These are phyloP conservation scores for Yamadazyma epiphylla DNA, from an alignment of 1,139 yeast genomes.

Conservation along the genomic window DNA sequence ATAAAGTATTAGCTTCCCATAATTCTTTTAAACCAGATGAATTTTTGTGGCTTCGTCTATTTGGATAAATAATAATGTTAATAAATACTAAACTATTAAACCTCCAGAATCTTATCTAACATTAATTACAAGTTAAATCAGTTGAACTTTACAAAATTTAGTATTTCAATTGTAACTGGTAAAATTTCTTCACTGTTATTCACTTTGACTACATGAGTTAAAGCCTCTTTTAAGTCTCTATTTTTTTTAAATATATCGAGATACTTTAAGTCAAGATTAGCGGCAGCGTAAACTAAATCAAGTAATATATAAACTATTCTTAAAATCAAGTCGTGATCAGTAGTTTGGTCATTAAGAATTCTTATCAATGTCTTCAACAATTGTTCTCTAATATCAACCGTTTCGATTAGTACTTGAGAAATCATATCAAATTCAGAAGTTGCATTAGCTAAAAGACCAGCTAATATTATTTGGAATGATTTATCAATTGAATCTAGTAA, in stretches of 20 bases:
- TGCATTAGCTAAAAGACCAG: constrained; percentile 50
- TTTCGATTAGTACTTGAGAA: constrained; percentile 25
- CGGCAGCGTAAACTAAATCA: constrained; percentile 26
- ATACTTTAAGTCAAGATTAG: constrained; percentile 8
- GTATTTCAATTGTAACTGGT: constrained; percentile 18
- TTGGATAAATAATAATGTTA: too few relatives aligned
- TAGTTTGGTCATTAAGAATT: constrained; percentile 25
- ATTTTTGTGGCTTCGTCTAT: too few relatives aligned
- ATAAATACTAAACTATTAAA: too few relatives aligned
- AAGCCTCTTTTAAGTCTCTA: constrained; percentile 16
- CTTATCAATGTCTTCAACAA: constrained; percentile 19
- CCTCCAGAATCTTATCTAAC: too few relatives aligned
- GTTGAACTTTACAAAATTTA: constrained; percentile 16
- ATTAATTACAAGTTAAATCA: too few relatives aligned
- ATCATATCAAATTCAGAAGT: constrained; percentile 46
- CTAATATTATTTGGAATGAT: constrained; percentile 36
- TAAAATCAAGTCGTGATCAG: constrained; percentile 28
- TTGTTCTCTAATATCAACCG: constrained; percentile 19
- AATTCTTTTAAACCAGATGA: too few relatives aligned
- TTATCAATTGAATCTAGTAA: constrained; percentile 36
- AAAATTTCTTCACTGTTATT: constrained; percentile 15
- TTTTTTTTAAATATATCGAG: constrained; percentile 11
- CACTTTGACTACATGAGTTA: constrained; percentile 12
- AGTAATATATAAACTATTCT: constrained; percentile 32
- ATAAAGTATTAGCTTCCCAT: too few relatives aligned